These are phyloP conservation scores for Przewalskia tangutica DNA, from an alignment of 257 asterid species.

Conservation along the genomic window DNA sequence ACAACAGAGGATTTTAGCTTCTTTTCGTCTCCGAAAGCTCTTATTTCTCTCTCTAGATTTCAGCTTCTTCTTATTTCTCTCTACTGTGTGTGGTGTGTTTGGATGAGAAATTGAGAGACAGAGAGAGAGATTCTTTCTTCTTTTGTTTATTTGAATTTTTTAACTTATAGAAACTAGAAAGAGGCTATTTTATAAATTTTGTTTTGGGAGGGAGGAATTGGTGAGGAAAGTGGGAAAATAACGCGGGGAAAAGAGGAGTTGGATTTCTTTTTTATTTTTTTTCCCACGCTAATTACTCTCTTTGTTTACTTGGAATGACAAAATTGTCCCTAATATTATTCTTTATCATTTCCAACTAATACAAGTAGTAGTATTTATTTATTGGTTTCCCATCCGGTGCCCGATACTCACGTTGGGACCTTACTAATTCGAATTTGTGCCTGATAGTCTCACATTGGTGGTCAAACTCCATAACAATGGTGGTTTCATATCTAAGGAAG, in stretches of 20 bases:
- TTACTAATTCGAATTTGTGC: no score
- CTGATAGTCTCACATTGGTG: no score
- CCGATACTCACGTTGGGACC: no score
- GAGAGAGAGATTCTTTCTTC: not conserved
- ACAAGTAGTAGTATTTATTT: not conserved
- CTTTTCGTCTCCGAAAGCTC: not conserved
- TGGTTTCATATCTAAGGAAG: no score
- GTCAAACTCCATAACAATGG: no score
- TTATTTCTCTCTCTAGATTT: not conserved
- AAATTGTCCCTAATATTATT: not conserved
- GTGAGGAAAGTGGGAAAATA: not conserved
- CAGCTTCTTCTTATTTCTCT: not conserved
- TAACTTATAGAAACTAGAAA: not conserved
- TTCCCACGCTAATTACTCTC: not conserved
- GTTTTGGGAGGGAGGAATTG: not conserved
- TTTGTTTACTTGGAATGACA: not conserved
- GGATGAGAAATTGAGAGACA: not conserved
- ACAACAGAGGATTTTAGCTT: not conserved
- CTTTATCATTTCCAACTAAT: no score
- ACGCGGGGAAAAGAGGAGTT: not conserved
- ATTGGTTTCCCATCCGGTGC: no score
- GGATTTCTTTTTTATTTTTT: not conserved
- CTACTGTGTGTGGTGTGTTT: slow-evolving; percentile 3
- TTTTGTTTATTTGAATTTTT: not conserved
- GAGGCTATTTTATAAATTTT: not conserved